Conservation (phyloP, 1,284 basidiomycete genomes). For the Cryptococcus sp. region DNA sequence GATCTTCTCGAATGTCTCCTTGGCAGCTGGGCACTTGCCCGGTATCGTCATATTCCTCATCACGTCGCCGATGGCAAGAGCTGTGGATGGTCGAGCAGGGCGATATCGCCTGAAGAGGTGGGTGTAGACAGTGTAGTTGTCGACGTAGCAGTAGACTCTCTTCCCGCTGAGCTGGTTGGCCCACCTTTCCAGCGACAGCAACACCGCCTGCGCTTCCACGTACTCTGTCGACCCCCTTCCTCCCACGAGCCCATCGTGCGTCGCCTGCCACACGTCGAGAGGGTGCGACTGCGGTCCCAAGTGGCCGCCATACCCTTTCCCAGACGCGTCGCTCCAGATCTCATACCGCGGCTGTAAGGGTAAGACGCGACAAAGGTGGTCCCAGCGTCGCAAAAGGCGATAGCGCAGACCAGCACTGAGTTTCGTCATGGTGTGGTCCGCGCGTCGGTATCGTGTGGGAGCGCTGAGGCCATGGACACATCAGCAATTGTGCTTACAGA, state of each 20-base stretch:
- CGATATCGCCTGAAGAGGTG: slow-evolving; percentile 3
- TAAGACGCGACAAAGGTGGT: slow-evolving; percentile 7
- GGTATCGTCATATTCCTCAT: not conserved
- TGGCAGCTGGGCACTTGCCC: slow-evolving; percentile 4
- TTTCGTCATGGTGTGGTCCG: slow-evolving; percentile 11
- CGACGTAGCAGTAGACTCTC: slow-evolving; percentile 16
- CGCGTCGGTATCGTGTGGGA: no score
- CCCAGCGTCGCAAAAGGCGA: slow-evolving; percentile 8
- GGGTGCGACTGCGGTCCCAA: slow-evolving; percentile 14
- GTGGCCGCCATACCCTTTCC: slow-evolving; percentile 17
- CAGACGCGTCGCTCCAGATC: slow-evolving; percentile 19
- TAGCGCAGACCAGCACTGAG: slow-evolving; percentile 8
- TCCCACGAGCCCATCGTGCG: not conserved
- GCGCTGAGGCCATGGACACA: no score
- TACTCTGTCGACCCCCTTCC: slow-evolving; percentile 13
- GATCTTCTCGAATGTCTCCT: slow-evolving; percentile 12
- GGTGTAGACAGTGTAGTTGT: slow-evolving; percentile 17
- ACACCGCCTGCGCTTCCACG: slow-evolving; percentile 12
- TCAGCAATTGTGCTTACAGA: no score
- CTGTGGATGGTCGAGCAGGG: not conserved
- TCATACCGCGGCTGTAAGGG: slow-evolving; percentile 2
- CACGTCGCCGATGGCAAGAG: slow-evolving; percentile 3
- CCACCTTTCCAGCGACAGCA: slow-evolving; percentile 10
- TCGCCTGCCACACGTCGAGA: slow-evolving; percentile 14
- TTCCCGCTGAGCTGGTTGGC: slow-evolving; percentile 6